Evolutionary conservation across 352 stramenopile species (phyloP), one percentile per base, ranked within the genome.

Genomic region (Phytophthora boehmeriae): DNA sequence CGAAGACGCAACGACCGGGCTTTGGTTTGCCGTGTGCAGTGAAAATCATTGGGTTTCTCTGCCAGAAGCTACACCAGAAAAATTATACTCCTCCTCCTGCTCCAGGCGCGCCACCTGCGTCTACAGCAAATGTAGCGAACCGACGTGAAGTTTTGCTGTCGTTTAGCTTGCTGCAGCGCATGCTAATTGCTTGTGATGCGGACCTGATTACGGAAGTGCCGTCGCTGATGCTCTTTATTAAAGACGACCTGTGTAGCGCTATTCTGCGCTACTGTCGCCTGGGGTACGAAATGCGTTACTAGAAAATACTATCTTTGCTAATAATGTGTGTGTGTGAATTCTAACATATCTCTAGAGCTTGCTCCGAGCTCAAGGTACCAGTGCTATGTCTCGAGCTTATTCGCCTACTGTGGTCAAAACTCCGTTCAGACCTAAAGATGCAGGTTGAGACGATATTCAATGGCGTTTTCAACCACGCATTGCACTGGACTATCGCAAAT

Each of bases 41-140:
- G 34, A 95, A 93, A 59, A 81, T 88, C 17, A 44, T 92, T 23
- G 85, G 83, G 0, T 93, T 95, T 65, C 63, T 95, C 14, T 93
- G 81, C 41, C 82, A 94, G 35, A 95, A 95, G 54, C 62, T 93
- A 16, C 73, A 87, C 51, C 77, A 84, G 36, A 56, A 58, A 35
- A 83, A 76, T 20, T 70, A 71, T 27, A 41, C 59, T 17, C 73
- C 66, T 19, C 34, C 72, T 52, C 27, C 53, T 10, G 28, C 67
- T 17, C 59, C 58, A 25, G 65, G 71, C 23, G 39, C 58, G 22
- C 34, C 56, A 39, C 27, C 53, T 20, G 32, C 66, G 5, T 44
- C 60, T 5, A 63, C 32, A 48, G 61, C 48, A 36, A 70, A 30
- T n/a, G 60, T 32, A 1, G 51, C 56, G 27, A 88, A 58, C 32